phyloP scores from a whole-genome alignment of 306 rosid genomes.

The Spatholobus suberectus region DNA sequence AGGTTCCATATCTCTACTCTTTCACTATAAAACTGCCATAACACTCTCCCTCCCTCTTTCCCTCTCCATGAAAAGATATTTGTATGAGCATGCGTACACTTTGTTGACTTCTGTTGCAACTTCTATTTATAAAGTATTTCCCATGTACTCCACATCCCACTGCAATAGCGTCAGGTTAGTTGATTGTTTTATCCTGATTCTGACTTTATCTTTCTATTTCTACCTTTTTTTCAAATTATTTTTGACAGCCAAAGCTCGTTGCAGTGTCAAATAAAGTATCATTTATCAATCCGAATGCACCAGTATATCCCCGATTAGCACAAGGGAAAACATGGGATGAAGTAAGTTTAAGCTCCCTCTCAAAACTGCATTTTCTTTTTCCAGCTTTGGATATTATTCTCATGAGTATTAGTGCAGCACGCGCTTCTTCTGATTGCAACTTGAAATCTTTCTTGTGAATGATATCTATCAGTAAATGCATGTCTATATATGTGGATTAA shows the following conservation, averaged over 20 bases:
- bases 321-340: constrained; percentile 93
- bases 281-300: constrained; percentile 85
- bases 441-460: constrained; percentile 21
- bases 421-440: constrained; percentile 1
- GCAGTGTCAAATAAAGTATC: constrained; percentile 67
- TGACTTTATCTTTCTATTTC: constrained; percentile 17
- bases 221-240: constrained; percentile 23
- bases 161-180: neutral
- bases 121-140: neutral
- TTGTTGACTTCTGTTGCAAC: neutral
- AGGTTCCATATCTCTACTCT: neutral
- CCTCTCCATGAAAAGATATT: neutral
- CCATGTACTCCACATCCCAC: neutral
- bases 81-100: neutral
- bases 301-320: constrained; percentile 91
- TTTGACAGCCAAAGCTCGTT: constrained; percentile 81
- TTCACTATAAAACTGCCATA: neutral
- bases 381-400: neutral
- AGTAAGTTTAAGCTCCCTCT: constrained; percentile 53
- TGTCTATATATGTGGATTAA: neutral
- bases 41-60: neutral
- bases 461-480: constrained; percentile 30
- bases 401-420: neutral
- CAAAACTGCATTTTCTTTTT: constrained; percentile 23
- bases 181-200: neutral